These are phyloP conservation scores for Linnemannia zychae DNA, from an alignment of 192 early-diverging fungal genomes.

Conservation along the genomic window DNA sequence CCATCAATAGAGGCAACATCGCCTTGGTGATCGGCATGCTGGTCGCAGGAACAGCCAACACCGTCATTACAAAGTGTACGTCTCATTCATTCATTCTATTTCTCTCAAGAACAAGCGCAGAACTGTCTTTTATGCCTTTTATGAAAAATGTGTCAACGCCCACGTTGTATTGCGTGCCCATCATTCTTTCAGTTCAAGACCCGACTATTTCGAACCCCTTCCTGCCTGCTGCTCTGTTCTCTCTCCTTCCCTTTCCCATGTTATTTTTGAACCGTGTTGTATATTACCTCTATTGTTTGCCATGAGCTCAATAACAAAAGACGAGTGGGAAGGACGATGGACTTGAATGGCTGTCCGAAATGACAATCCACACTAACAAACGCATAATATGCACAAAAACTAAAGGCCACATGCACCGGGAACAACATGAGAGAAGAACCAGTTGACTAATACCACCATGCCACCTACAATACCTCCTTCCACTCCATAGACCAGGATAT, in stretches of 20 bases:
- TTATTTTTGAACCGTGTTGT: not conserved
- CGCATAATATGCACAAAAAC: not conserved
- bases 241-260: not conserved
- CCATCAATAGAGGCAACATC: constrained; percentile 51
- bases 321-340: not conserved
- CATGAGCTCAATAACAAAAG: not conserved
- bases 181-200: not conserved
- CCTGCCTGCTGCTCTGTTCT: too few relatives aligned
- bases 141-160: not conserved
- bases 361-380: not conserved
- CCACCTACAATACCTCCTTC: constrained; percentile 84
- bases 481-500: constrained; percentile 81
- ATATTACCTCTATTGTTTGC: not conserved
- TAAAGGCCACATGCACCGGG: not conserved
- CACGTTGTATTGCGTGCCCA: not conserved
- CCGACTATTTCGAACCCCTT: not conserved
- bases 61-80: constrained; percentile 43
- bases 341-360: not conserved
- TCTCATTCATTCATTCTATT: not conserved
- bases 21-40: constrained; percentile 81
- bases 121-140: too few relatives aligned
- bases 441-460: constrained; percentile 47
- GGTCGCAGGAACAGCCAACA: constrained; percentile 73
- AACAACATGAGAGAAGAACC: not conserved
- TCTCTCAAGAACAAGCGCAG: not conserved